These are phyloP conservation scores for Tylopilus rubrobrunneus DNA, from an alignment of 768 basidiomycete genomes.

Conservation along the genomic window DNA sequence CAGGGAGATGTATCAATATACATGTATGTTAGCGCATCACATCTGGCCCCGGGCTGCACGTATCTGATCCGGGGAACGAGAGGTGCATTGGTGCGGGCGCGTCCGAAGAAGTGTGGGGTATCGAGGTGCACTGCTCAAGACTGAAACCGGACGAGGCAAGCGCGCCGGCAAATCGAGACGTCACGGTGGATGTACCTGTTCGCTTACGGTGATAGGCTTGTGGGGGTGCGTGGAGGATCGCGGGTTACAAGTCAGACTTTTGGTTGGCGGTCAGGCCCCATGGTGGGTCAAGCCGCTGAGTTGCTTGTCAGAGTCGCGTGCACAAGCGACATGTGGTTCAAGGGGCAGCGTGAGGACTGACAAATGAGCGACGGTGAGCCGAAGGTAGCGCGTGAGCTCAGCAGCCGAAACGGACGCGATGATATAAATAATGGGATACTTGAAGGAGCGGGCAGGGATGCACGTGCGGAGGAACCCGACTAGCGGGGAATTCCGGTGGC, in stretches of 20 bases:
- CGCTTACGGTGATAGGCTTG: constrained; percentile 1
- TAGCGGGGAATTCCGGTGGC: constrained; percentile 28
- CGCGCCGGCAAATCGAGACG: background rate
- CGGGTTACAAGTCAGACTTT: background rate
- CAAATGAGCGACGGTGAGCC: background rate
- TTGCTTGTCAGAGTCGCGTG: background rate
- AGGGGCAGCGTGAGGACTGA: background rate
- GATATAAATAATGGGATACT: background rate
- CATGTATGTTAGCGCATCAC: background rate
- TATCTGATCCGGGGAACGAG: background rate
- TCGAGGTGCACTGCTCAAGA: background rate
- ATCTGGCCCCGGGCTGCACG: background rate
- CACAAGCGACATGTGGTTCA: background rate
- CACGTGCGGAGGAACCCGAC: constrained; percentile 16
- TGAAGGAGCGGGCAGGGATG: constrained; percentile 12
- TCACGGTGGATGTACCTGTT: background rate
- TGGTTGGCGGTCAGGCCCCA: too few relatives aligned
- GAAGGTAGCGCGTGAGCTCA: constrained; percentile 1
- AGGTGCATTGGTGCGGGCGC: background rate
- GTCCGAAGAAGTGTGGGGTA: constrained; percentile 1
- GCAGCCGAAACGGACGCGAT: background rate
- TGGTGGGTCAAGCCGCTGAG: background rate
- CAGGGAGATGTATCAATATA: background rate
- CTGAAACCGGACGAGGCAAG: background rate
- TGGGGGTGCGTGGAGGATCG: background rate